These are phyloP conservation scores for Phaffia tasmanica DNA, from an alignment of 768 basidiomycete species.

Conservation along the genomic window DNA sequence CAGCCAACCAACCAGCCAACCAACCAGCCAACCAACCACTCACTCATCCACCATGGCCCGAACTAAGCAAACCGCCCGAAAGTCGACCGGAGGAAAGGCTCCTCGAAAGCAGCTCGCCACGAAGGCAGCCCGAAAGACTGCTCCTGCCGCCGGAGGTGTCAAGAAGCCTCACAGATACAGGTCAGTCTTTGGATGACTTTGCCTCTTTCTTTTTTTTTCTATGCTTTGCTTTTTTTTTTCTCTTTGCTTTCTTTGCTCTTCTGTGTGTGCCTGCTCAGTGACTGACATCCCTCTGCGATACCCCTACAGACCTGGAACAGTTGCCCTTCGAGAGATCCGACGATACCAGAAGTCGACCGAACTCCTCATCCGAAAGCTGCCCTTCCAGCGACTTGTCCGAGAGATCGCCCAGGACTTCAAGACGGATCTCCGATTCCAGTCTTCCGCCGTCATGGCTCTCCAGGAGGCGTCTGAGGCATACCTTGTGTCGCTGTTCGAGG, in stretches of 20 bases:
- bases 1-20: no score
- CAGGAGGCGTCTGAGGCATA: slow-evolving; percentile 58
- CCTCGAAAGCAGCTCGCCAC: slow-evolving; percentile 91
- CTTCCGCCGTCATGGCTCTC: slow-evolving; percentile 54
- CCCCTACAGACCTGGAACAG: slow-evolving; percentile 49
- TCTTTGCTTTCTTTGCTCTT: not conserved
- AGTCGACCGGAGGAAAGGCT: slow-evolving; percentile 38
- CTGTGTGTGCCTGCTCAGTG: not conserved
- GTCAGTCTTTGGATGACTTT: no score
- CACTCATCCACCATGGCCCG: no score
- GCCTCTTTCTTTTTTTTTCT: not conserved
- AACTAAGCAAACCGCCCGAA: slow-evolving; percentile 17
- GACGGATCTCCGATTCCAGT: slow-evolving; percentile 65
- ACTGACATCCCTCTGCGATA: not conserved
- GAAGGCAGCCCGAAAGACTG: slow-evolving; percentile 88
- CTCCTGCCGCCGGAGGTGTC: slow-evolving; percentile 31
- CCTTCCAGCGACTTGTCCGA: slow-evolving; percentile 63
- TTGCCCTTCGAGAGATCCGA: slow-evolving; percentile 8
- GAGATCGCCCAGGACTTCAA: slow-evolving; percentile 77
- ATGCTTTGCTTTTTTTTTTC: not conserved
- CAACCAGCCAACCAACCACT: no score
- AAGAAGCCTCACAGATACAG: slow-evolving; percentile 22
- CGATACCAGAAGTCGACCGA: slow-evolving; percentile 44
- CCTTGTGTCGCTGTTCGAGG: slow-evolving; percentile 54
- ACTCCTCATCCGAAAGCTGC: slow-evolving; percentile 46